Conservation (phyloP, 164 flowering plant species). For the Taxillus chinensis region DNA sequence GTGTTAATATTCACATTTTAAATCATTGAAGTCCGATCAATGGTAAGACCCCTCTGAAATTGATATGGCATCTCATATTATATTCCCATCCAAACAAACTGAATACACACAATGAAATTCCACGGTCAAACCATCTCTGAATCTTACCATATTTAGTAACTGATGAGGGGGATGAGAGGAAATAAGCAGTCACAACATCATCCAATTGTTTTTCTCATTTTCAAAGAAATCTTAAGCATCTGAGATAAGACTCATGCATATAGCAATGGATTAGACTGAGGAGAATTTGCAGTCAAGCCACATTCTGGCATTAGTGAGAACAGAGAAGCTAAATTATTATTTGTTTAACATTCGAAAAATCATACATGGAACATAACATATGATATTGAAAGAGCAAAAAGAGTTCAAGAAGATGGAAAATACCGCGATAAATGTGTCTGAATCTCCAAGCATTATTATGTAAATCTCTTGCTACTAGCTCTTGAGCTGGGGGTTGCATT, state of each 20-base stretch:
- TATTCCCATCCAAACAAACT: no score
- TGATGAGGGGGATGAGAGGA: not conserved
- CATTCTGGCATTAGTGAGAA: no score
- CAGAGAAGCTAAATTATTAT: no score
- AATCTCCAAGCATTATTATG: slow-evolving; percentile 86
- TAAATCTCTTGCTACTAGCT: slow-evolving; percentile 73
- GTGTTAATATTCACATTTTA: no score
- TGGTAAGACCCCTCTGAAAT: no score
- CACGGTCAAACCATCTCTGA: not conserved
- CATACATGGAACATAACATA: not conserved
- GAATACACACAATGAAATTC: not conserved
- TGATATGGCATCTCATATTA: no score
- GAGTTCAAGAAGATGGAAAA: not conserved
- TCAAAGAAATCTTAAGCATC: not conserved
- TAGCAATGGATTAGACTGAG: no score
- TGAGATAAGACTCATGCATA: not conserved
- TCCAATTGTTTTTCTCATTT: not conserved
- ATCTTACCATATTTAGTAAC: not conserved
- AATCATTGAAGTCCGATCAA: no score
- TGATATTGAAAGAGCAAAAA: not conserved
- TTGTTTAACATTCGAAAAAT: no score
- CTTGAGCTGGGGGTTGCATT: slow-evolving; percentile 97
- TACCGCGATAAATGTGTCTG: slow-evolving; percentile 92
- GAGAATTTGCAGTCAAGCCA: no score
- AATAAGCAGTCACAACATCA: not conserved